Evolutionary conservation across 495 filamentous ascomycete genomes (phyloP), one percentile per base, ranked within the genome.

Genomic region (Cladorrhinum samala): DNA sequence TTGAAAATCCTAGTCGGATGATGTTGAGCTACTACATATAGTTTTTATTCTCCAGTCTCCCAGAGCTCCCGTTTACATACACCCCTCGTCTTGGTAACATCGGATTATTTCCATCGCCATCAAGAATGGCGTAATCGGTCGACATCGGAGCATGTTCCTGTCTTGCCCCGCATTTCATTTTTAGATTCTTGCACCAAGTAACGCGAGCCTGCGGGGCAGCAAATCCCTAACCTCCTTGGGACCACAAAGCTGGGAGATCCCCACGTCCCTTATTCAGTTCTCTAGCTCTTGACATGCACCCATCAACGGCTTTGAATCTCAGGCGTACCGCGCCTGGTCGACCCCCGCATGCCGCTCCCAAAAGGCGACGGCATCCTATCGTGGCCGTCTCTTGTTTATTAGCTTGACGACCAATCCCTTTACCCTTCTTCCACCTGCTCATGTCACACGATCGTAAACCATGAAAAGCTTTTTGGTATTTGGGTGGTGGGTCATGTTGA

Each of bases 61-160:
- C 24, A 21, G 14, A 33, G 14, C 33, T 4, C 37, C 46, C 33
- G 13, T 17, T 11, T 19, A 49, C 48, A 8, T n/a, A n/a, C n/a
- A n/a, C n/a, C n/a, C 19, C 18, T 9, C 46, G 27, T 33, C 40
- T n/a, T n/a, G n/a, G 45, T 33, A 55, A 52, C 54, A 55, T 46
- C 36, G 7, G 20, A 47, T 49, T 20, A 51, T 52, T 46, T 39
- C 45, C 9, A 45, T 49, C 27, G 46, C 44, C 23, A 18, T 55
- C 36, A 49, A 55, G 38, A 39, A 64, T 67, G 59, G 64, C 62
- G 62, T 59, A 65, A 67, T 67, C 56, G 54, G 53, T 55, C 53
- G 43, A 58, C 58, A 62, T 62, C 59, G 58, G 63, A 24, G 13
- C 33, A 41, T 46, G 58, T 55, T 58, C 61, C 18, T 55, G 58